Percentiles rank a stretch among this genome's conserved stretches.
Conservation (phyloP, 1,284 basidiomycete species). For the Lentinus polychrous region DNA sequence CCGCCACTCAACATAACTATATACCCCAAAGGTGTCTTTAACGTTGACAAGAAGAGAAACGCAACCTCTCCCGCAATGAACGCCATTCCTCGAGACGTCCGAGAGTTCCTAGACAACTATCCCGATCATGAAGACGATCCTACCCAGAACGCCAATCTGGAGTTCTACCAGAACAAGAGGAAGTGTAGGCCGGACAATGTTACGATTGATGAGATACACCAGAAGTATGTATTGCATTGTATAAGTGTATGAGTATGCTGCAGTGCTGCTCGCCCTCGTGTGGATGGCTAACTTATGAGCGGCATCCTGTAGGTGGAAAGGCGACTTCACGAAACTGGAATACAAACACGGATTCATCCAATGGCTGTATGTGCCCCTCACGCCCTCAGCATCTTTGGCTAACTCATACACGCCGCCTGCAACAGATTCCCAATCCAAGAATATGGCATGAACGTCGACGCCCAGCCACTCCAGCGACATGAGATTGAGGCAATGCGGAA, state of each 20-base stretch:
- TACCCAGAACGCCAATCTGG: constrained; percentile 40
- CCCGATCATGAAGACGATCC: constrained; percentile 37
- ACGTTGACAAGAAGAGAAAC: too few species aligned
- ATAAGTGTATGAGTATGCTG: too few species aligned
- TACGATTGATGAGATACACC: constrained; percentile 57
- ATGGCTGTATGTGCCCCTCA: constrained; percentile 50
- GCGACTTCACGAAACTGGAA: constrained; percentile 58
- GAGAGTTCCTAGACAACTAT: constrained; percentile 58
- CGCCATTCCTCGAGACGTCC: constrained; percentile 47
- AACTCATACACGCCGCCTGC: neutral
- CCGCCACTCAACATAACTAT: too few species aligned
- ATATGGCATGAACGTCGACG: constrained; percentile 60
- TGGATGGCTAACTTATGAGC: neutral
- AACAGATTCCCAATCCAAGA: constrained; percentile 63
- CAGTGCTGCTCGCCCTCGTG: too few species aligned
- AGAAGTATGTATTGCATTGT: constrained; percentile 35
- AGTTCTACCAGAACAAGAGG: constrained; percentile 56
- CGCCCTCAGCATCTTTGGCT: neutral
- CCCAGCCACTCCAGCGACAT: constrained; percentile 59
- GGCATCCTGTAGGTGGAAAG: constrained; percentile 43
- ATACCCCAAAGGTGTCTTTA: too few species aligned
- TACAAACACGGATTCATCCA: constrained; percentile 68
- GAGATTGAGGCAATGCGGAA: constrained; percentile 57
- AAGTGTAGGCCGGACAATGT: constrained; percentile 57
- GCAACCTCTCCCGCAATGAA: too few species aligned